A percentile compares a stretch with the other conserved stretches of the same genome.
These are phyloP conservation scores for Nakataea oryzae DNA, from an alignment of 2,329 filamentous ascomycete genomes.

Conservation along the genomic window DNA sequence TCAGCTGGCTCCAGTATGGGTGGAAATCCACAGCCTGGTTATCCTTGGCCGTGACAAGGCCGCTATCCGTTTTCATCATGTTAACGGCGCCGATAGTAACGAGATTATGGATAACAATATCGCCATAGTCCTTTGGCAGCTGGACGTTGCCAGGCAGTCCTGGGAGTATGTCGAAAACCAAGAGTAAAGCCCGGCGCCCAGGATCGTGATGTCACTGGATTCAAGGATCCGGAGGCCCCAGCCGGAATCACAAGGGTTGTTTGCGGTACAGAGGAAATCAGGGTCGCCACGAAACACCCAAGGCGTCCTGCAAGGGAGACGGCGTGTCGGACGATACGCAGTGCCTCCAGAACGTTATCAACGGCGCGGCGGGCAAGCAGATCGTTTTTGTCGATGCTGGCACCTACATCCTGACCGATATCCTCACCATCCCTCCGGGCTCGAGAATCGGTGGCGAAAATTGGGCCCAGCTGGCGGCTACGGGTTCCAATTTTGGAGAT, in stretches of 20 bases:
- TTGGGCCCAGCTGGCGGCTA: slow-evolving; percentile 59
- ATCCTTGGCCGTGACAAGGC: neutral
- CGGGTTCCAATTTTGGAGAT: slow-evolving; percentile 43
- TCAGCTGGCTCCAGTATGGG: neutral
- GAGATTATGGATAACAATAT: neutral
- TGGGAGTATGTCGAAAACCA: too few species aligned
- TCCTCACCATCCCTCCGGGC: slow-evolving; percentile 42
- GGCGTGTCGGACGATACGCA: too few species aligned
- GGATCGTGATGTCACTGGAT: too few species aligned
- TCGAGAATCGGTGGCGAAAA: slow-evolving; percentile 60
- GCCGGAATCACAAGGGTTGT: too few species aligned
- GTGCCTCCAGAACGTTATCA: too few species aligned
- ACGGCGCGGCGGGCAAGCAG: too few species aligned
- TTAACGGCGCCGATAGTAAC: neutral
- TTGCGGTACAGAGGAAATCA: too few species aligned
- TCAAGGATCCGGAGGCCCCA: too few species aligned
- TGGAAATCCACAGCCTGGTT: neutral
- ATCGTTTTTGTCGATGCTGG: slow-evolving; percentile 17
- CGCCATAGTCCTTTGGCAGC: neutral
- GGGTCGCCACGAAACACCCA: too few species aligned
- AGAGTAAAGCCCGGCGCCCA: too few species aligned
- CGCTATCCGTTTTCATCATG: neutral
- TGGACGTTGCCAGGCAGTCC: neutral
- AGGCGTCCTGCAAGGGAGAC: too few species aligned
- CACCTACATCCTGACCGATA: slow-evolving; percentile 29